A percentile compares a stretch with the other conserved stretches of the same genome.
Evolutionary conservation across 164 flowering plant species (phyloP).

Genomic region (Amborella trichopoda): DNA sequence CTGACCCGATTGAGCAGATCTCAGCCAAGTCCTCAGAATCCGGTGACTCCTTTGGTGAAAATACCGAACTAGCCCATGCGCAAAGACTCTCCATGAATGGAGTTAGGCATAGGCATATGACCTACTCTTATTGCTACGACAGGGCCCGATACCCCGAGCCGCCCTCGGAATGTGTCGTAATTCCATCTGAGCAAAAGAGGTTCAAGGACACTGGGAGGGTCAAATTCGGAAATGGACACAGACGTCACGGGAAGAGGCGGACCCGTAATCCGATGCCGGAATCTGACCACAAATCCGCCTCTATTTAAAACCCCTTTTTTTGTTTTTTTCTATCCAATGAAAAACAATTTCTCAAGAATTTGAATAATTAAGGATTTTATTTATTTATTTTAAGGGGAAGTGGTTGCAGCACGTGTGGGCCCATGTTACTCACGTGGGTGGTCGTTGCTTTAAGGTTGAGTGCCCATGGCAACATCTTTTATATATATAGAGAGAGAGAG

Average conservation of each 20-base stretch:
- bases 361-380: too few relatives aligned
- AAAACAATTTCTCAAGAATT: too few relatives aligned
- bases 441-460: too few relatives aligned
- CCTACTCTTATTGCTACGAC: constrained; percentile 85
- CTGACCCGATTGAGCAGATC: constrained; percentile 41
- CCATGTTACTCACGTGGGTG: too few relatives aligned
- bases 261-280: constrained; percentile 1
- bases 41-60: constrained; percentile 21
- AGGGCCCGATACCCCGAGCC: constrained; percentile 49
- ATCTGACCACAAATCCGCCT: too few relatives aligned
- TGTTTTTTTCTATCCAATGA: too few relatives aligned
- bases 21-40: constrained; percentile 9
- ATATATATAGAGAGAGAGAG: too few relatives aligned
- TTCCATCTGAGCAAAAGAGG: constrained; percentile 35
- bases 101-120: constrained; percentile 61
- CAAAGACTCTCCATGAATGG: constrained; percentile 39
- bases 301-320: too few relatives aligned
- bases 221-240: constrained; percentile 41
- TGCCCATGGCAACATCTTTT: too few relatives aligned
- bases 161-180: constrained; percentile 67
- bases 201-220: constrained; percentile 60
- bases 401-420: too few relatives aligned
- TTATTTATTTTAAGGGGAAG: too few relatives aligned
- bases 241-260: constrained; percentile 18
- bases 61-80: constrained; percentile 27